Conservation (phyloP, 257 asterid species). For the Salvia miltiorrhiza region DNA sequence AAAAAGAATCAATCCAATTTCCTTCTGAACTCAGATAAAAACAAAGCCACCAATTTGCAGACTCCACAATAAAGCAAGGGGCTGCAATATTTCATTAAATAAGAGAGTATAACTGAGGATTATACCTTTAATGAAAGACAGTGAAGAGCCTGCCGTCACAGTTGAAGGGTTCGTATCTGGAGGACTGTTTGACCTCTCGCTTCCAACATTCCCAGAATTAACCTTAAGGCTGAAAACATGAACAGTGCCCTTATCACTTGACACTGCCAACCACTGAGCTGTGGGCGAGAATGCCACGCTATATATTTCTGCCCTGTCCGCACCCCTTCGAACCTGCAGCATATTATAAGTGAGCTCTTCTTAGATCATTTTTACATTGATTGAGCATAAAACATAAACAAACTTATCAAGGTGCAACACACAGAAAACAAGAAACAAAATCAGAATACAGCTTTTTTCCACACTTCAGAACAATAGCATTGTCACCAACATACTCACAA, state of each 20-base stretch:
- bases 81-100: background rate
- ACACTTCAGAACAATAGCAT: background rate
- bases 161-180: slow-evolving; percentile 46
- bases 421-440: background rate
- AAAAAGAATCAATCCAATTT: background rate
- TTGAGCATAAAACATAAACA: background rate
- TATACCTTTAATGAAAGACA: slow-evolving; percentile 88
- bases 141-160: slow-evolving; percentile 55
- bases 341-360: background rate
- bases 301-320: slow-evolving; percentile 95
- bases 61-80: background rate
- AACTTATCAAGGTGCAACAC: background rate
- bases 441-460: background rate
- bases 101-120: background rate
- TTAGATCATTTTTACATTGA: background rate
- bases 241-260: slow-evolving; percentile 95
- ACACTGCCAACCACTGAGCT: slow-evolving; percentile 90
- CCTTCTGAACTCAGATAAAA: background rate
- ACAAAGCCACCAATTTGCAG: slow-evolving; percentile 13
- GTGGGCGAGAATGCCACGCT: slow-evolving; percentile 82
- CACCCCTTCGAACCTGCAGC: slow-evolving; percentile 89
- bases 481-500: background rate
- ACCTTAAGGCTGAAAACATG: slow-evolving; percentile 84
- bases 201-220: slow-evolving; percentile 49
- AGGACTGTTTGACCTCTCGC: slow-evolving; percentile 50